phyloP scores from a whole-genome alignment of 768 basidiomycete species.

The Scleroderma bovista region DNA sequence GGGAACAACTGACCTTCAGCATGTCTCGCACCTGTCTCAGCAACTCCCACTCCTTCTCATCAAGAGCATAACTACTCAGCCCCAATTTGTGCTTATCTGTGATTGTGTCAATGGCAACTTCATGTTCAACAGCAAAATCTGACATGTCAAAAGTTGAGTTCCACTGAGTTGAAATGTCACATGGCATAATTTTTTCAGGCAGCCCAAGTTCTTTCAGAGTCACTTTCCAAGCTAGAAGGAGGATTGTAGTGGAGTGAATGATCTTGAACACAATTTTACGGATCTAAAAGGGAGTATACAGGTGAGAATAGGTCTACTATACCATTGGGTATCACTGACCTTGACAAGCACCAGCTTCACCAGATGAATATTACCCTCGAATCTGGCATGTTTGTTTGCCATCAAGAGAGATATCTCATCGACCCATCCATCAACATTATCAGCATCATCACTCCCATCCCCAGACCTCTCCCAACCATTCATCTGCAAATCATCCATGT shows the following conservation, averaged over 20 bases:
- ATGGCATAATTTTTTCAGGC: constrained; percentile 5
- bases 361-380: constrained; percentile 5
- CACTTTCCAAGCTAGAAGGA: constrained; percentile 16
- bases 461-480: not conserved
- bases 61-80: not conserved
- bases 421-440: constrained; percentile 12
- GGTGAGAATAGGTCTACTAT: not conserved
- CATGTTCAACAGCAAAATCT: not conserved
- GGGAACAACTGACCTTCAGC: too few relatives aligned
- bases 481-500: not conserved
- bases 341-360: constrained; percentile 2
- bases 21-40: constrained; percentile 7
- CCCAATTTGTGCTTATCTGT: constrained; percentile 11
- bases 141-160: too few relatives aligned
- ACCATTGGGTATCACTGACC: not conserved
- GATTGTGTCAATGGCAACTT: not conserved
- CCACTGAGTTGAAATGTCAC: constrained; percentile 23
- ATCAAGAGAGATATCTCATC: constrained; percentile 13
- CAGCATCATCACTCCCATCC: not conserved
- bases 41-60: constrained; percentile 11
- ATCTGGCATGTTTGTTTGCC: constrained; percentile 6
- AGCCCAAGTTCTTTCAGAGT: not conserved
- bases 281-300: constrained; percentile 9
- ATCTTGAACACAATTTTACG: constrained; percentile 15
- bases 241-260: constrained; percentile 15